Base-by-base conservation (phyloP, 1,284 basidiomycete genomes). In the Ustilago cynodontis region DNA sequence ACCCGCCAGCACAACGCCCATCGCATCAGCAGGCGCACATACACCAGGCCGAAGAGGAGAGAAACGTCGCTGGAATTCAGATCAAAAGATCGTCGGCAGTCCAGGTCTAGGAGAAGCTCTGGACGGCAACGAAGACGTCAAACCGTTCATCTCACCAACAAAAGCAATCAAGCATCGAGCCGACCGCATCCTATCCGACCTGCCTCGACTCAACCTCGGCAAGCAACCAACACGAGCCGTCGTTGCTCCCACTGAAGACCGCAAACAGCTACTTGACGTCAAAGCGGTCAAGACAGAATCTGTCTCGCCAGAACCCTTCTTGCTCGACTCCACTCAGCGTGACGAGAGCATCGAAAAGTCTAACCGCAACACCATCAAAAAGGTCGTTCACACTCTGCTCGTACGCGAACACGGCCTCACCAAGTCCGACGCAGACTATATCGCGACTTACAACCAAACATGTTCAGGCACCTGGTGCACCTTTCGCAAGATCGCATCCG, bases 21-120 rank as follows among this genome's bases (percentile, higher is more conserved):
- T 33, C 9, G 16, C 59, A 5, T 29, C 54, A 24, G 54, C 37
- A 10, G 61, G 59, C 29, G 29, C 69, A 31, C 79, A 69, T 35
- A 80, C 80, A 16, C 78, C 80, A 11, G 78, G 72, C 31, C 64
- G 78, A 33, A 65, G 79, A 33, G 78, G 76, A 20, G 80, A 80
- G 53, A 80, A 81, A 35, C 69, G 78, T 8, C 66, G 45, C 9
- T 39, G 29, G 20, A 56, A 45, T 24, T 70, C 72, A 35, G 64
- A 71, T 26, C 67, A 58, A 45, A 70, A 71, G 39, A 64, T 71
- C 7, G 56, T 64, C 4, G 67, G 72, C 49, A 70, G 66, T n/a
- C 72, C 72, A 9, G 16, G 51, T n/a, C 39, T 49, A n/a, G 54
- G 22, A 18, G 45, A 43, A 24, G 52, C 50, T 2, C 2, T 63